phyloP scores from a whole-genome alignment of 495 filamentous ascomycete species.

The Penicillium fimorum region DNA sequence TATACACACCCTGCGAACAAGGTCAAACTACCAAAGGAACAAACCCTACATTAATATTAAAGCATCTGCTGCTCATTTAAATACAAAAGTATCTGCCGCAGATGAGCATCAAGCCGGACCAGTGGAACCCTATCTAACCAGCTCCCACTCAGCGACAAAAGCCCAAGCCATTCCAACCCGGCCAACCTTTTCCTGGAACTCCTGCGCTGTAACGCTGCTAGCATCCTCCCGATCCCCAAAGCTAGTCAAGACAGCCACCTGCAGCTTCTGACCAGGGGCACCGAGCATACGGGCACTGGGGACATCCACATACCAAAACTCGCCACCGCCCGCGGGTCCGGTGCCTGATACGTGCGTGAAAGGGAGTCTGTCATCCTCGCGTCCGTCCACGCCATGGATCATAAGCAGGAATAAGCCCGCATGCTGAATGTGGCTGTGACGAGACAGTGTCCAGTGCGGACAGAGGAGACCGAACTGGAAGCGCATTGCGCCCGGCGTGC shows the following conservation, averaged over 20 bases:
- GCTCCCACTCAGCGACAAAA: constrained; percentile 66
- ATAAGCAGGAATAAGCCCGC: constrained; percentile 65
- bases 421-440: constrained; percentile 56
- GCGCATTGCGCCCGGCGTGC: constrained; percentile 52
- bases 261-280: constrained; percentile 62
- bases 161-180: constrained; percentile 59
- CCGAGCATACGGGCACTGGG: constrained; percentile 60
- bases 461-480: constrained; percentile 78
- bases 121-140: constrained; percentile 42
- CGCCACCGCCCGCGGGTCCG: constrained; percentile 57
- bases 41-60: not conserved
- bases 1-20: not conserved
- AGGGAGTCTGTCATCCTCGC: constrained; percentile 62
- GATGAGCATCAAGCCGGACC: not conserved
- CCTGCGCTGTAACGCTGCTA: constrained; percentile 63
- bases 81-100: not conserved
- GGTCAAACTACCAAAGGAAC: not conserved
- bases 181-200: constrained; percentile 62
- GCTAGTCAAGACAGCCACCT: constrained; percentile 58
- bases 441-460: constrained; percentile 71
- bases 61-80: not conserved
- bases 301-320: constrained; percentile 76
- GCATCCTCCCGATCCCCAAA: constrained; percentile 61
- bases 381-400: constrained; percentile 64
- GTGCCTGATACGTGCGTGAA: constrained; percentile 46